A percentile compares a stretch with the other conserved stretches of the same genome.
Conservation (phyloP, 805 yeast genomes). For the Myxozyma neotropica region DNA sequence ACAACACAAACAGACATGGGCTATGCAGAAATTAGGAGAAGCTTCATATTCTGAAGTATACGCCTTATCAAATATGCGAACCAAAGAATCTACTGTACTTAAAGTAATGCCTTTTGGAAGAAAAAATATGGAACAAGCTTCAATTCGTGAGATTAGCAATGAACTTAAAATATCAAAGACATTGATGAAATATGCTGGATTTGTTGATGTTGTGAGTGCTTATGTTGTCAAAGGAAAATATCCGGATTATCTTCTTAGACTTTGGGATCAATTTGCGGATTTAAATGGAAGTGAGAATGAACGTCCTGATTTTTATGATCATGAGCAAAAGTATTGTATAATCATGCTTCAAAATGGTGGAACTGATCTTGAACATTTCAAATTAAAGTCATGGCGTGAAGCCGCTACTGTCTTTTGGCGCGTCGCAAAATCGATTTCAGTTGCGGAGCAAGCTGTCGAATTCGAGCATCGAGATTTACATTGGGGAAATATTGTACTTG, state of each 20-base stretch:
- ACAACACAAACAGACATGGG: constrained; percentile 31
- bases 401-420: constrained; percentile 56
- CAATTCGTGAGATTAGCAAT: constrained; percentile 49
- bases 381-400: constrained; percentile 45
- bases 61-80: constrained; percentile 38
- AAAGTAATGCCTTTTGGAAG: constrained; percentile 59
- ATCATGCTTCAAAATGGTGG: constrained; percentile 45
- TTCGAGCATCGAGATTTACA: constrained; percentile 76
- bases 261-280: constrained; percentile 50
- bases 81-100: constrained; percentile 44
- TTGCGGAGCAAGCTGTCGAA: constrained; percentile 54
- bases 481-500: constrained; percentile 63
- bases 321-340: constrained; percentile 44
- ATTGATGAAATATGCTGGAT: constrained; percentile 50
- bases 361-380: constrained; percentile 50
- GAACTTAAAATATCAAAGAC: constrained; percentile 51
- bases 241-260: constrained; percentile 47
- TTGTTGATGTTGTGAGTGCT: constrained; percentile 49
- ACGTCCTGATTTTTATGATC: constrained; percentile 43
- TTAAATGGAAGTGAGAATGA: constrained; percentile 41
- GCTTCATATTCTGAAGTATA: constrained; percentile 54
- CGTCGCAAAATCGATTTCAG: constrained; percentile 52
- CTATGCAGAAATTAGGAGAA: constrained; percentile 49
- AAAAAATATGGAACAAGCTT: constrained; percentile 42
- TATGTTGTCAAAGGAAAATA: constrained; percentile 52